Evolutionary conservation across 2,329 filamentous ascomycete genomes (phyloP), one percentile per base, ranked within the genome.

Genomic region (Pochonia chlamydosporia): DNA sequence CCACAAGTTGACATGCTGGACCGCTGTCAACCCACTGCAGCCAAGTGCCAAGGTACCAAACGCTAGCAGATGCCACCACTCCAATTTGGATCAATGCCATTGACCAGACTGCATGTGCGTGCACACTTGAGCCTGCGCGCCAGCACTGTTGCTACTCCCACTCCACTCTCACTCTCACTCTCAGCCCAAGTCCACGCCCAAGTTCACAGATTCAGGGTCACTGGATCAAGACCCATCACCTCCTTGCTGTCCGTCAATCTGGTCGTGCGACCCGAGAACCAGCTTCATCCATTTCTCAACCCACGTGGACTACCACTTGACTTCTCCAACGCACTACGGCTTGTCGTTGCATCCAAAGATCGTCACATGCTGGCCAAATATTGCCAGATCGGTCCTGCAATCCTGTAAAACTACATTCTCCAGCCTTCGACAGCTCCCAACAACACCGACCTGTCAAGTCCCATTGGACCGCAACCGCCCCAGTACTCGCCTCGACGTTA

Each of bases 261-360:
- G 7, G 26, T 28, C 26, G 7, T 28, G 26, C 26, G 26, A 28
- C 13, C 35, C 20, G 6, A 23, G 35, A 39, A 23, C 16, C 21
- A n/a, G 31, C 43, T 39, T 30, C n/a, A 30, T 40, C 33, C 43
- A 20, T 39, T 40, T 20, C 31, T 23, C 14, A 46, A 40, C 28
- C 23, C 37, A 46, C 44, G 44, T 40, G 44, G 14, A 41, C 36
- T 7, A 46, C 13, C 28, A 40, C 20, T 40, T 46, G 43, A 40
- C 36, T 25, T n/a, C 18, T 20, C 18, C 11, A 18, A n/a, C 24
- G n/a, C n/a, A 16, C n/a, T 18, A 23, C 20, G 9, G 20, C 35
- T 23, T 7, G 8, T 35, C 36, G 35, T 8, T 26, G 4, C 20
- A 20, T 41, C n/a, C 11, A 33, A 16, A 18, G 4, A 10, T 44